Evolutionary conservation across 176 grass and related monocot species (phyloP).

Genomic region (Musa beccarii): DNA sequence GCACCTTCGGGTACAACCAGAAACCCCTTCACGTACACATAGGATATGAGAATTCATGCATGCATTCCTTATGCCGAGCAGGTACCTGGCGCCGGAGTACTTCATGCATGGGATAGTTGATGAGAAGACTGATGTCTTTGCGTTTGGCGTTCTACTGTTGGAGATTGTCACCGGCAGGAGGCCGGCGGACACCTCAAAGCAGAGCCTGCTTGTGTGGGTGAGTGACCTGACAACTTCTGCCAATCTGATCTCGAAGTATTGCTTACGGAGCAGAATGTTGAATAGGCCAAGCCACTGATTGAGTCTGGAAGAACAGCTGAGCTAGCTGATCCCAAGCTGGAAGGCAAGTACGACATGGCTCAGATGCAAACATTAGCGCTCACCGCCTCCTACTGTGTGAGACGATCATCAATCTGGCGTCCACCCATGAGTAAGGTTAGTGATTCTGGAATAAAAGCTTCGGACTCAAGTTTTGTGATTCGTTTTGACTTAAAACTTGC

Average conservation of each 20-base stretch:
- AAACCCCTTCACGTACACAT: not conserved
- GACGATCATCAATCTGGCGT: conserved; percentile 69
- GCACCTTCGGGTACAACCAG: conserved; percentile 70
- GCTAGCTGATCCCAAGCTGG: conserved; percentile 56
- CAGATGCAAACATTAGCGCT: conserved; percentile 60
- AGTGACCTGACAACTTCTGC: not conserved
- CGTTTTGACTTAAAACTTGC: not conserved
- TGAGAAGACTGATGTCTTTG: conserved; percentile 80
- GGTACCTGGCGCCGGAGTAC: conserved; percentile 91
- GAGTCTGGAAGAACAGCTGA: conserved; percentile 63
- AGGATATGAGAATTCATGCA: not conserved
- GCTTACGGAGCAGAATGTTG: not conserved
- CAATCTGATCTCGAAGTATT: too few species aligned
- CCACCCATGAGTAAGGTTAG: conserved; percentile 70
- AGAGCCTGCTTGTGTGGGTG: conserved; percentile 76
- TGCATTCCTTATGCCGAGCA: conserved; percentile 4
- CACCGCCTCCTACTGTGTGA: conserved; percentile 55
- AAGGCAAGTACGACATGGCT: conserved; percentile 48
- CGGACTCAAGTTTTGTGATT: too few species aligned
- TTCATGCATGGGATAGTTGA: conserved; percentile 95
- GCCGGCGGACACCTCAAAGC: conserved; percentile 80
- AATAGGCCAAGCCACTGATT: conserved; percentile 79
- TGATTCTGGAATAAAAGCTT: not conserved
- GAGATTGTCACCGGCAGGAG: conserved; percentile 75
- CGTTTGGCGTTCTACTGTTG: conserved; percentile 68